Evolutionary conservation across 2,329 filamentous ascomycete species (phyloP), one percentile per base, ranked within the genome.

Genomic region (Herpotrichia juniperi): DNA sequence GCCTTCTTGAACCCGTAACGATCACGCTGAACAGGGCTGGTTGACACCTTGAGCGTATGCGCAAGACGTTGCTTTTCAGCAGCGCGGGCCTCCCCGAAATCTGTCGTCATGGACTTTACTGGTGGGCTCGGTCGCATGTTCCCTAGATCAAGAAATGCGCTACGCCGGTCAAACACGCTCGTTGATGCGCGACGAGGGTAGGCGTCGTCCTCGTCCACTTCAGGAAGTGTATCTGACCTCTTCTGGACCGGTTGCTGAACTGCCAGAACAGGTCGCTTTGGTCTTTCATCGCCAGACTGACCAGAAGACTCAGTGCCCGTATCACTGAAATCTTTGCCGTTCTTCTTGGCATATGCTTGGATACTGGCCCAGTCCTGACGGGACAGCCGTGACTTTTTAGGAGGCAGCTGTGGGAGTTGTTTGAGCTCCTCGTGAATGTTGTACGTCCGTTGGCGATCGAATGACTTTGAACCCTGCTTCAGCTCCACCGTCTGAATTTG

Each of bases 1-100:
- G 85, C 83, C 72, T 97, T 97, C 60, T 91, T 90, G 78, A 97
- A 97, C 3, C 93, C 93, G 66, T 97, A 96, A 14, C 90, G 84
- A 71, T 97, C 93, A 48, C 92, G 86, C 30, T 76, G 74, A 4
- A 75, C 66, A 17, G 42, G 25, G 6, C n/a, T 30, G 10, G 9
- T 16, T 7, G 42, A 45, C 3, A 22, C 16, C 16, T 12, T 32
- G n/a, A 21, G 16, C n/a, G 25, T 5, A 14, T 45, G 42, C 3
- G 17, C 21, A 31, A 31, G 16, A 6, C 42, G 42, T 12, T 30
- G 49, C n/a, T 48, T 46, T n/a, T 19, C 48, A 21, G 19, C 42
- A 1, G 43, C 32, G 12, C 26, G 21, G 3, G 16, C 32, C 22
- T 45, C 47, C 28, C 21, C 37, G 45, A 53, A 53, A 25, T 59